These are phyloP conservation scores for Pichia sp. DNA, from an alignment of 1,139 yeast genomes.

Conservation along the genomic window DNA sequence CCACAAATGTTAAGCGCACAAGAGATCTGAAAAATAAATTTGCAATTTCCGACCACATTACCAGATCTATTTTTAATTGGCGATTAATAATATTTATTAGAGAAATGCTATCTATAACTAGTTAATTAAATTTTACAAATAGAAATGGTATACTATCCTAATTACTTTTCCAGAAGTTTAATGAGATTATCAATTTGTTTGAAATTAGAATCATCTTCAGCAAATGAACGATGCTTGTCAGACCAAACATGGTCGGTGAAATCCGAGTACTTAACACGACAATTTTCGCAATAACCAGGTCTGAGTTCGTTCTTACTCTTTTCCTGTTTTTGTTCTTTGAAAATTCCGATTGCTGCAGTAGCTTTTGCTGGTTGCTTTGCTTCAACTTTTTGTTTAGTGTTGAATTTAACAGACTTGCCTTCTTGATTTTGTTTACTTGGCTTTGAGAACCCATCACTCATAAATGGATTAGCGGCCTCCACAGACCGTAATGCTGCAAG, in stretches of 20 bases:
- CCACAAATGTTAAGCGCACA: too few species aligned
- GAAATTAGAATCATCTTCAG: slow-evolving; percentile 70
- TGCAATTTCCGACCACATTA: too few species aligned
- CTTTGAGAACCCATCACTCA: slow-evolving; percentile 12
- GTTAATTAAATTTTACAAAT: too few species aligned
- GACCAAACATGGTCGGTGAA: slow-evolving; percentile 75
- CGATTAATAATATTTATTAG: too few species aligned
- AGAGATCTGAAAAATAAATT: too few species aligned
- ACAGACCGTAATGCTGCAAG: slow-evolving; percentile 20
- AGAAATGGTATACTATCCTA: too few species aligned
- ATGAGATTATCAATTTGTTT: slow-evolving; percentile 70
- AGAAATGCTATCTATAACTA: too few species aligned
- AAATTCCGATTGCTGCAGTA: slow-evolving; percentile 10
- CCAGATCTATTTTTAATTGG: too few species aligned
- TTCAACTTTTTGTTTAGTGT: neutral
- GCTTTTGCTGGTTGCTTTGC: too few species aligned
- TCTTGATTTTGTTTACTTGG: neutral
- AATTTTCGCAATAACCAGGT: slow-evolving; percentile 90
- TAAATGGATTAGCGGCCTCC: slow-evolving; percentile 19
- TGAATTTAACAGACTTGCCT: too few species aligned
- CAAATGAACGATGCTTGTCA: slow-evolving; percentile 78
- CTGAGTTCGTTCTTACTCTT: slow-evolving; percentile 21
- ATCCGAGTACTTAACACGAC: slow-evolving; percentile 80
- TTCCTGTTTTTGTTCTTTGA: slow-evolving; percentile 12
- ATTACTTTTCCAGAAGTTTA: neutral